These are phyloP conservation scores for Aspergillus ochraceus DNA, from an alignment of 2,329 filamentous ascomycete genomes.

Conservation along the genomic window DNA sequence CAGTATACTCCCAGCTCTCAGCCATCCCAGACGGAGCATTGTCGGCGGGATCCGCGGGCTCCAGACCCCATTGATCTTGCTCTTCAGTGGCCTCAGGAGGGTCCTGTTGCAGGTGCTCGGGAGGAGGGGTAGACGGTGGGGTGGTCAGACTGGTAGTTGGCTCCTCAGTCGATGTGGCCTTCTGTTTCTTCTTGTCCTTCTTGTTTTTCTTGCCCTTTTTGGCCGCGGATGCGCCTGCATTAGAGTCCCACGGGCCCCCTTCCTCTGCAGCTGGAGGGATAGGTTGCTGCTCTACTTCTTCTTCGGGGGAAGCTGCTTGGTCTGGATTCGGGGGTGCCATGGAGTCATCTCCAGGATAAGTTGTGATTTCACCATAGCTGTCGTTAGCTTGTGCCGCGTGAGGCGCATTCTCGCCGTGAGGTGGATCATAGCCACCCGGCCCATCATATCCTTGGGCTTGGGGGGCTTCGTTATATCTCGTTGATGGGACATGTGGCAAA, in stretches of 20 bases:
- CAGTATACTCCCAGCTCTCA: constrained; percentile 16
- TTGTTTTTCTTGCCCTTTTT: constrained; percentile 24
- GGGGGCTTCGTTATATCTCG: not conserved
- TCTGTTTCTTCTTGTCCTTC: constrained; percentile 34
- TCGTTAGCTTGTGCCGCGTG: not conserved
- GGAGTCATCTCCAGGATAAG: not conserved
- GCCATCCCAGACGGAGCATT: not conserved
- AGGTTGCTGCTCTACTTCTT: not conserved
- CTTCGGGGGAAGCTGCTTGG: not conserved
- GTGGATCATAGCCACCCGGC: not conserved
- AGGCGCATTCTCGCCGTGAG: not conserved
- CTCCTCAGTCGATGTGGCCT: constrained; percentile 26
- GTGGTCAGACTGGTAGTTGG: constrained; percentile 34
- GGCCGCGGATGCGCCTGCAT: constrained; percentile 1
- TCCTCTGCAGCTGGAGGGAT: not conserved
- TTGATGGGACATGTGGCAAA: not conserved
- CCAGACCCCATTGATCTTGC: constrained; percentile 5
- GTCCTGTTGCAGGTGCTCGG: constrained; percentile 12
- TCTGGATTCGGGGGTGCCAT: not conserved
- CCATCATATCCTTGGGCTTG: not conserved
- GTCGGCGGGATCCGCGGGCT: not conserved
- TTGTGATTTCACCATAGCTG: not conserved
- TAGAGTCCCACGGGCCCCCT: constrained; percentile 1
- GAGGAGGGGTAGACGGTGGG: constrained; percentile 38
- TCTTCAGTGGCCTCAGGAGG: constrained; percentile 8